phyloP scores from a whole-genome alignment of 2,329 filamentous ascomycete genomes.

The Neofusicoccum umdonicola region DNA sequence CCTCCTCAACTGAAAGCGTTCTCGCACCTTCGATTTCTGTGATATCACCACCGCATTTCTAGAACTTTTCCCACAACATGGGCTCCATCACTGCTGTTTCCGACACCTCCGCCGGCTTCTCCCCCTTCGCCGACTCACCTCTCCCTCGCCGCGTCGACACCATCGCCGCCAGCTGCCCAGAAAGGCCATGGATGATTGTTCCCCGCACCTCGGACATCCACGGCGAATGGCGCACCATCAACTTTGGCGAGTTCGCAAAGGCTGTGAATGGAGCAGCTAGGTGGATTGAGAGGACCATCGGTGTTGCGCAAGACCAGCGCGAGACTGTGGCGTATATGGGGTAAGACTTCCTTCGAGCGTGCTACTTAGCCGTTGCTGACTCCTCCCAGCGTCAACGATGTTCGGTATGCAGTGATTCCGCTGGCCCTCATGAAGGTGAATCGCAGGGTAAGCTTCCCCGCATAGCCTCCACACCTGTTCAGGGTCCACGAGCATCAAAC shows the following conservation, averaged over 20 bases:
- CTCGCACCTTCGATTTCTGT: background rate
- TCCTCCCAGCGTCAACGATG: constrained; percentile 2
- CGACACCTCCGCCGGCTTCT: background rate
- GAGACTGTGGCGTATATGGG: constrained; percentile 16
- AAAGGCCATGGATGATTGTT: constrained; percentile 4
- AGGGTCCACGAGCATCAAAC: too few species aligned
- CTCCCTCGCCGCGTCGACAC: constrained; percentile 13
- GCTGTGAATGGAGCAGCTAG: background rate
- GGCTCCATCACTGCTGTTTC: constrained; percentile 5
- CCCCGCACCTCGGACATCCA: constrained; percentile 3
- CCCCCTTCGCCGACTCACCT: constrained; percentile 7
- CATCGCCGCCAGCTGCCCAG: constrained; percentile 13
- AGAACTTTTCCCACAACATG: background rate
- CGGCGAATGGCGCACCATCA: constrained; percentile 10
- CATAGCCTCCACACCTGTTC: background rate
- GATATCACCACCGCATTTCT: background rate
- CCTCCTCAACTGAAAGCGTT: background rate
- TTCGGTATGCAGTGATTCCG: background rate
- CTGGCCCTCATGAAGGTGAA: constrained; percentile 11
- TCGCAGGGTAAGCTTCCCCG: background rate
- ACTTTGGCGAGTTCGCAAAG: constrained; percentile 10
- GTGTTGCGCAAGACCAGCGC: background rate
- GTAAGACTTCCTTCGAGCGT: background rate
- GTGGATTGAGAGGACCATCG: constrained; percentile 17
- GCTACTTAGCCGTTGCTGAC: background rate